Base-by-base conservation (phyloP, 2,329 filamentous ascomycete genomes). In the Coniochaeta sp. region DNA sequence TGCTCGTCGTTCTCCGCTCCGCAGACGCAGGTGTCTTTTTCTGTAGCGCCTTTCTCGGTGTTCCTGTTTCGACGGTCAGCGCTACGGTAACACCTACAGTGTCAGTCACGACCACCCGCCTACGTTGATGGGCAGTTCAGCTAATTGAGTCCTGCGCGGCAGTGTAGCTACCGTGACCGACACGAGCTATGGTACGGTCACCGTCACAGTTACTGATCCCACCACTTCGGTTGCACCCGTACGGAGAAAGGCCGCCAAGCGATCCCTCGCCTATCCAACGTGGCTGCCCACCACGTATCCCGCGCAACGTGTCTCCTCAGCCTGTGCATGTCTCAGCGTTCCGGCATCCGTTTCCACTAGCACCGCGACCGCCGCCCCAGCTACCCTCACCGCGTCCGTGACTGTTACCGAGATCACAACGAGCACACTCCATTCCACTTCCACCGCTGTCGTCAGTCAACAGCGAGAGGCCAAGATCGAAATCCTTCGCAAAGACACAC, bases 261-360 rank as follows among this genome's bases (percentile, higher is more conserved):
- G 61, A 16, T 34, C 57, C 31, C 52, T 58, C 31, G 59, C 47
- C 57, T 62, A 61, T 36, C 61, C 61, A 22, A 24, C 38, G 57
- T 62, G 61, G 61, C 59, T 62, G 38, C 59, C 61, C 11, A 47
- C 43, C 50, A 61, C 57, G 17, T 63, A 63, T 38, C 28, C 22
- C 17, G 26, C 50, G 9, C 26, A 24, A 1, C 56, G 60, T 19
- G 50, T 63, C 16, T 63, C 62, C 26, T 59, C 58, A 26, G 62
- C 62, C 28, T 63, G 62, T 56, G 33, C 33, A 14, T 63, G 62
- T 58, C 58, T 63, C 38, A 58, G 59, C 36, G 26, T 60, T 22
- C 50, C 62, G 38, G 50, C 57, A 7, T 57, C 62, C 19, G 52
- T 58, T 19, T 16, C 52, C 31, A 63, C 62, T 17, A 26, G 34